Conservation (phyloP, 192 early-diverging fungal genomes). For the Paraglomus occultum region DNA sequence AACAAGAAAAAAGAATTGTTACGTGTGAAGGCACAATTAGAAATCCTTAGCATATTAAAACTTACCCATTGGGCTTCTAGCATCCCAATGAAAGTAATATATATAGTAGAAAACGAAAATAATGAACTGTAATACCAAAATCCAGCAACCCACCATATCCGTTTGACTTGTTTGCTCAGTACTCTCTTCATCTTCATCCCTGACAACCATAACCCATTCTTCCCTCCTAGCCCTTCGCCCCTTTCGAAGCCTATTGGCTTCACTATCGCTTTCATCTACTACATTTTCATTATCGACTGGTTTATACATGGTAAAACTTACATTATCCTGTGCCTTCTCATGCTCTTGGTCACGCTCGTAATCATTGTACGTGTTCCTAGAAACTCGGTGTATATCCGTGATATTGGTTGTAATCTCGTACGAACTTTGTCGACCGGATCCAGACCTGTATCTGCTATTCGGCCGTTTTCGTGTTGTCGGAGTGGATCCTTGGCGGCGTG, state of each 20-base stretch:
- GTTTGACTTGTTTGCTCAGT: background rate
- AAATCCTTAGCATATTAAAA: background rate
- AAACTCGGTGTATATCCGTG: too few species aligned
- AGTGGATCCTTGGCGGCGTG: too few species aligned
- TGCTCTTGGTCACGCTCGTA: too few species aligned
- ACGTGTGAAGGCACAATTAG: background rate
- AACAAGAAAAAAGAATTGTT: background rate
- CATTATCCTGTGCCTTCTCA: too few species aligned
- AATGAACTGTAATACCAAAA: background rate
- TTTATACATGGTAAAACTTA: too few species aligned
- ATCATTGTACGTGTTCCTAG: too few species aligned
- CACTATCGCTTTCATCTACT: too few species aligned
- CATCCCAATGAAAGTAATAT: background rate
- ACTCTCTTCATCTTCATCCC: conserved; percentile 14
- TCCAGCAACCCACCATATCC: background rate
- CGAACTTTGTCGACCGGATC: too few species aligned
- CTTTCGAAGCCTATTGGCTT: background rate
- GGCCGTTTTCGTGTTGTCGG: too few species aligned
- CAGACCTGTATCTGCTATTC: too few species aligned
- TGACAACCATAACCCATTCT: conserved; percentile 12
- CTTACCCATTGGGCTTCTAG: background rate
- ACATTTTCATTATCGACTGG: too few species aligned
- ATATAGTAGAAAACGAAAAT: background rate
- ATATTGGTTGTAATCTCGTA: too few species aligned
- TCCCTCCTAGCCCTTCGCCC: conserved; percentile 13